These are phyloP conservation scores for Penicillium ucsense DNA, from an alignment of 495 filamentous ascomycete species.

Conservation along the genomic window DNA sequence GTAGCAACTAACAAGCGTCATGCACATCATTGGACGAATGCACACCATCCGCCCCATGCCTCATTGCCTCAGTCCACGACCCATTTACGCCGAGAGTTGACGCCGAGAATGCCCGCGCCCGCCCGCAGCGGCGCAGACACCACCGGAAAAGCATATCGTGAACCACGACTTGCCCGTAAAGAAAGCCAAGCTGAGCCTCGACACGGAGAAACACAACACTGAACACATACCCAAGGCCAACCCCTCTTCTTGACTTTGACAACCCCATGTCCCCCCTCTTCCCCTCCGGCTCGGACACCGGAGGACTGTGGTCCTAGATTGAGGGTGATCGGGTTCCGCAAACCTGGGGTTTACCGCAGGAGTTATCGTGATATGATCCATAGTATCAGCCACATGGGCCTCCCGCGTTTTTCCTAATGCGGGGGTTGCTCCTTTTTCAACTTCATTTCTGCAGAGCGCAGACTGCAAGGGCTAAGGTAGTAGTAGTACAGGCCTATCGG, in stretches of 20 bases:
- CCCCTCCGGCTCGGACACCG: neutral
- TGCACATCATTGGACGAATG: neutral
- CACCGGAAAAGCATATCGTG: neutral
- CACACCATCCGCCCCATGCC: neutral
- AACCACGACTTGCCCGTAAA: no score
- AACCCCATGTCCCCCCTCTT: neutral
- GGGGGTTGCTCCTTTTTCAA: no score
- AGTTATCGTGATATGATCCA: neutral
- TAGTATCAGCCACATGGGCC: neutral
- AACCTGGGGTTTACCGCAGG: no score
- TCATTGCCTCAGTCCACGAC: neutral
- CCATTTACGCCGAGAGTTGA: neutral
- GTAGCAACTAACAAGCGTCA: no score
- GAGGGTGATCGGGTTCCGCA: neutral
- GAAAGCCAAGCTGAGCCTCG: no score
- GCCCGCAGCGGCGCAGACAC: neutral
- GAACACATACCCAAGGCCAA: neutral
- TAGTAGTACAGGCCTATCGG: no score
- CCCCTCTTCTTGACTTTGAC: neutral
- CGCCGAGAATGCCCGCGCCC: neutral
- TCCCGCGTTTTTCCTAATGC: no score
- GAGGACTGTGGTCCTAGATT: slow-evolving; percentile 11
- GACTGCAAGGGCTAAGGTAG: no score
- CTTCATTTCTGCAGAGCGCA: no score
- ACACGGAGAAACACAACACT: no score